Evolutionary conservation across 2,329 filamentous ascomycete genomes (phyloP), one percentile per base, ranked within the genome.

Genomic region (Ophiosphaerella herpotricha): DNA sequence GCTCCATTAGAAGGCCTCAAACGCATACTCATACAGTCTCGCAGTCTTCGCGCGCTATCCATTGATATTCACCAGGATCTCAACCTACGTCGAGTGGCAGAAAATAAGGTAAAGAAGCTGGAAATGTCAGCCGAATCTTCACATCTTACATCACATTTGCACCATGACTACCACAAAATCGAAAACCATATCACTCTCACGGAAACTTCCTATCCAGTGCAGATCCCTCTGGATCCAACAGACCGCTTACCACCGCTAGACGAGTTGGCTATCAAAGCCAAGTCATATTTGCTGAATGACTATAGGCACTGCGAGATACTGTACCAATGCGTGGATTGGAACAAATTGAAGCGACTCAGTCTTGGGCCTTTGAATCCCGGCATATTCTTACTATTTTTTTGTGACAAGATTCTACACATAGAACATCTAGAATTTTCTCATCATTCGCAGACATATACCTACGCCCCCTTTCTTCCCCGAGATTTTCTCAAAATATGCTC

Each of bases 241-340:
- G 58, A 61, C 23, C 33, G 31, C 11, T 37, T 62, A 1, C 59
- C 57, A 3, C 12, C 47, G 2, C 40, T 61, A 2, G 43, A 53
- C 13, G 44, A 55, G 5, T 39, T 61, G 4, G 26, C 39, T 1
- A 29, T 64, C 3, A 31, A 48, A 29, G 49, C 54, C 3, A 55
- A n/a, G 5, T 46, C 32, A 12, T 62, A 61, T 35, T 31, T n/a
- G 32, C 52, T 60, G 8, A 46, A 48, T 38, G 9, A 40, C 2
- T 13, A 44, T 0, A 29, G 6, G 11, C 59, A 62, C 26, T 61
- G 55, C 14, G 11, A 18, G 5, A 24, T 3, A 2, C 48, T 58
- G 11, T 37, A 52, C 13, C 26, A 37, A 2, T 58, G 54, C 24
- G 48, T 59, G 16, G 44, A 61, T 26, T 51, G 50, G 39, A 41